phyloP scores from a whole-genome alignment of 2,329 filamentous ascomycete genomes.

The Teratosphaeria viscida region DNA sequence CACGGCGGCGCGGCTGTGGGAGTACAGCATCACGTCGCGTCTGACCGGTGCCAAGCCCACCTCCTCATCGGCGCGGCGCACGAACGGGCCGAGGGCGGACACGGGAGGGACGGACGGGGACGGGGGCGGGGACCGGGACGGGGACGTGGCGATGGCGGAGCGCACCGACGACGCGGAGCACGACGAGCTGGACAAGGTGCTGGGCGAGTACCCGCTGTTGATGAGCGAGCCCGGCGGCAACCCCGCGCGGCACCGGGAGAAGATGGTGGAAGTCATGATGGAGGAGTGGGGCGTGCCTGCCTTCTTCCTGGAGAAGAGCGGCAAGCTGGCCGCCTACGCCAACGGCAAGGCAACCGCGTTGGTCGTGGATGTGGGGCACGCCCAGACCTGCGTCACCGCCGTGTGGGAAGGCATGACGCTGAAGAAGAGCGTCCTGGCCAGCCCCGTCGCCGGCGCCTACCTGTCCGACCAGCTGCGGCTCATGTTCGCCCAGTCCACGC shows the following conservation, averaged over 20 bases:
- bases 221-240: constrained; percentile 97
- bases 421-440: constrained; percentile 73
- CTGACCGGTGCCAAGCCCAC: constrained; percentile 67
- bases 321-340: constrained; percentile 81
- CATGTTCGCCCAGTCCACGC: constrained; percentile 59
- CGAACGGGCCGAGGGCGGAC: constrained; percentile 48
- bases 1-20: constrained; percentile 77
- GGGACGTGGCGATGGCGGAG: constrained; percentile 43
- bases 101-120: too few relatives aligned
- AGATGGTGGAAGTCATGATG: constrained; percentile 92
- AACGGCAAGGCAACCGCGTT: constrained; percentile 88
- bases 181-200: constrained; percentile 56
- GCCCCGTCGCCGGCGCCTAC: constrained; percentile 78
- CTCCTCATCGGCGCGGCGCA: constrained; percentile 50
- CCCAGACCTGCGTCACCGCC: constrained; percentile 78
- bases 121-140: constrained; percentile 23
- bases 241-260: constrained; percentile 74
- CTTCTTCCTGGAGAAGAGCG: constrained; percentile 83
- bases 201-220: constrained; percentile 81
- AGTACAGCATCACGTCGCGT: constrained; percentile 80
- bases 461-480: constrained; percentile 78
- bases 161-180: constrained; percentile 50
- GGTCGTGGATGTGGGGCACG: constrained; percentile 83
- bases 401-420: constrained; percentile 92
- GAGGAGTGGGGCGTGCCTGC: constrained; percentile 93